Conservation (phyloP, 2,329 filamentous ascomycete species). For the Ophiostoma ips region DNA sequence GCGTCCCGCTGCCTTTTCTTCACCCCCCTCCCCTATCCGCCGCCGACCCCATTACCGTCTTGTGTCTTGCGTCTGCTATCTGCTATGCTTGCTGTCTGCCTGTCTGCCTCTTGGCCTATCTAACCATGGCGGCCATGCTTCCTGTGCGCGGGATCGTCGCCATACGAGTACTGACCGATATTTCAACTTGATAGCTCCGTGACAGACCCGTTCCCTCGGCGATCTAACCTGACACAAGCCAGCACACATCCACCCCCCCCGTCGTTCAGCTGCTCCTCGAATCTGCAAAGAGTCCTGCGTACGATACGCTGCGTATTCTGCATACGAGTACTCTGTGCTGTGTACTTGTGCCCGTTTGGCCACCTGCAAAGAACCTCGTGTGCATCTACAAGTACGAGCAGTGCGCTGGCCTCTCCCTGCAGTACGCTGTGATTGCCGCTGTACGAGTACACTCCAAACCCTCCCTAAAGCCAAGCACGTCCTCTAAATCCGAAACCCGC, state of each 20-base stretch:
- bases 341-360: too few relatives aligned
- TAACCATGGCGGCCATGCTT: neutral
- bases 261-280: slow-evolving; percentile 1
- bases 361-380: too few relatives aligned
- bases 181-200: neutral
- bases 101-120: neutral
- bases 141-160: too few relatives aligned
- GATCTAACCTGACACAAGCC: neutral
- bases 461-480: too few relatives aligned
- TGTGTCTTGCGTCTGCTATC: neutral
- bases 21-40: neutral
- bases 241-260: too few relatives aligned
- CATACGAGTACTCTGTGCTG: too few relatives aligned
- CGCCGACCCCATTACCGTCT: neutral
- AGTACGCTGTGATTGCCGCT: too few relatives aligned
- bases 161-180: slow-evolving; percentile 1
- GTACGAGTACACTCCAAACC: too few relatives aligned
- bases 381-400: too few relatives aligned
- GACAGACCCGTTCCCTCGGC: neutral
- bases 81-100: neutral
- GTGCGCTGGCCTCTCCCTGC: too few relatives aligned
- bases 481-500: too few relatives aligned
- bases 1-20: neutral
- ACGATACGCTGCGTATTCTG: too few relatives aligned
- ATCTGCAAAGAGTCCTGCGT: neutral